phyloP scores from a whole-genome alignment of 2,329 filamentous ascomycete species.

The Fusarium stilboides region DNA sequence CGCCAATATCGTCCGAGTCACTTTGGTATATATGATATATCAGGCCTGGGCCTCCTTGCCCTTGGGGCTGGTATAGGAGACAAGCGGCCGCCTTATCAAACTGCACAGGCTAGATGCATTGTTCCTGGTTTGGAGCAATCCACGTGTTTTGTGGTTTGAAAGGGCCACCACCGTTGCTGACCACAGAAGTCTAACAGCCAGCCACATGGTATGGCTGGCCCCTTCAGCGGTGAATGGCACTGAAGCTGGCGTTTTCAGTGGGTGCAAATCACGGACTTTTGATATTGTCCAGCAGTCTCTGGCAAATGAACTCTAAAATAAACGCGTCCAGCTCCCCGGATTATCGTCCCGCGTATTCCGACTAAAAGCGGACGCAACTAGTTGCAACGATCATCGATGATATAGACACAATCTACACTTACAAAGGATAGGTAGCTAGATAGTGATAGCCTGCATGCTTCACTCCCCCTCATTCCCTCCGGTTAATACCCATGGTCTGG shows the following conservation, averaged over 20 bases:
- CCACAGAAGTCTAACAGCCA: neutral
- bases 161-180: slow-evolving; percentile 4
- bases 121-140: slow-evolving; percentile 15
- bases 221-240: neutral
- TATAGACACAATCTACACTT: neutral
- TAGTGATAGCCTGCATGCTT: neutral
- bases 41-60: slow-evolving; percentile 31
- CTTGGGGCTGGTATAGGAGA: slow-evolving; percentile 7
- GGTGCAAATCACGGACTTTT: slow-evolving; percentile 1
- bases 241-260: neutral
- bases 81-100: slow-evolving; percentile 7
- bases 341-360: neutral
- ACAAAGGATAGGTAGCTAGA: neutral
- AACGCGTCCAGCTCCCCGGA: neutral
- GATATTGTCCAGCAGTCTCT: neutral
- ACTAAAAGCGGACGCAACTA: neutral
- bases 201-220: neutral
- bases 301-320: neutral
- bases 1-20: slow-evolving; percentile 2
- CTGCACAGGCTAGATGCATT: neutral
- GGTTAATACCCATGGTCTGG: neutral
- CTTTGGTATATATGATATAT: slow-evolving; percentile 3
- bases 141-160: slow-evolving; percentile 10
- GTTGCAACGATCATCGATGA: neutral
- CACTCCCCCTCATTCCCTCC: neutral